Conservation (phyloP, 73 alveolate genomes). For the Tetrahymena thermophila region DNA sequence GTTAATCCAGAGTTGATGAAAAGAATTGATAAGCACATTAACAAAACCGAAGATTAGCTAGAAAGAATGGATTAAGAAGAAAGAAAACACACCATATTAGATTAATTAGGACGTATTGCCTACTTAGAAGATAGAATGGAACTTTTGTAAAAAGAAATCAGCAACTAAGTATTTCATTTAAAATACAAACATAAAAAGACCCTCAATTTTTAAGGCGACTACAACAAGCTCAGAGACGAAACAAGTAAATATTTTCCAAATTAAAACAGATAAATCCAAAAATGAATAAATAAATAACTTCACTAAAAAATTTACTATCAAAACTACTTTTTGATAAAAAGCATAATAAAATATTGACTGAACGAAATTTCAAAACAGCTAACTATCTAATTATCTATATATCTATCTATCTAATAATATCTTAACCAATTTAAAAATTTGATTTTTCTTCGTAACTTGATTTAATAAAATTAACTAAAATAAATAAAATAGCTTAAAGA, state of each 20-base stretch:
- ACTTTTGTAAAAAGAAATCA: neutral
- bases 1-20: neutral
- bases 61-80: neutral
- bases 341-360: neutral
- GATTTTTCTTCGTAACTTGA: neutral
- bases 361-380: neutral
- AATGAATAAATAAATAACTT: too few relatives aligned
- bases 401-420: neutral
- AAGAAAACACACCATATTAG: neutral
- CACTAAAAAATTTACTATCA: neutral
- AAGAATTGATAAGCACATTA: neutral
- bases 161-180: neutral
- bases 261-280: neutral
- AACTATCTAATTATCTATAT: neutral
- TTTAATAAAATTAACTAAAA: too few relatives aligned
- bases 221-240: neutral
- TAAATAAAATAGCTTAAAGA: too few relatives aligned
- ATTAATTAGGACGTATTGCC: neutral
- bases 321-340: neutral
- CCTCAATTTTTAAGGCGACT: neutral
- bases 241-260: neutral
- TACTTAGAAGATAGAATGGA: neutral
- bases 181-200: neutral
- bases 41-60: neutral
- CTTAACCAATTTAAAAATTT: neutral